Conservation (phyloP, 1,139 yeast species). For the Schizosaccharomyces versatilis region DNA sequence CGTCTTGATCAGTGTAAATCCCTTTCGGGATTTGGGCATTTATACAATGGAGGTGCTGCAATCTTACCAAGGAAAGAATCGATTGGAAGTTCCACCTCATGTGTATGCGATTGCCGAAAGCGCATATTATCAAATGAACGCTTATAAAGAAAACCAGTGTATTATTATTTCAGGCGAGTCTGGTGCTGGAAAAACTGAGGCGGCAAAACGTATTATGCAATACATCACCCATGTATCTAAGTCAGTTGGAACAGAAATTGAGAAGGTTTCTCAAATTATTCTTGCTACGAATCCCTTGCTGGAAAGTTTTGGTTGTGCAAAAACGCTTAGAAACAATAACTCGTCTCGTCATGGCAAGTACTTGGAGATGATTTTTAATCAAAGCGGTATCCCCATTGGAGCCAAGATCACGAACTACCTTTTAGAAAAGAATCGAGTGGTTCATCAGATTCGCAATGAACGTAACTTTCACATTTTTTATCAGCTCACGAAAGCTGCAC, state of each 20-base stretch:
- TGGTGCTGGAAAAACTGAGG: conserved; percentile 98
- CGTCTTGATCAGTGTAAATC: conserved; percentile 72
- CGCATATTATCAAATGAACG: conserved; percentile 86
- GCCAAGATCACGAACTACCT: conserved; percentile 91
- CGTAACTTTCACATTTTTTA: conserved; percentile 93
- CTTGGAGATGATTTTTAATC: conserved; percentile 71
- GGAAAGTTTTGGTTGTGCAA: conserved; percentile 96
- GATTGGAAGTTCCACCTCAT: conserved; percentile 93
- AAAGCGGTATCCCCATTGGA: conserved; percentile 67
- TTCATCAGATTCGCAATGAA: conserved; percentile 74
- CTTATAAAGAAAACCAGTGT: conserved; percentile 88
- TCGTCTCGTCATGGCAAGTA: conserved; percentile 96
- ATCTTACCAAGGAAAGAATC: conserved; percentile 70
- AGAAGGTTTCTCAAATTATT: conserved; percentile 87
- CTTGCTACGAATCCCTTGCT: conserved; percentile 89
- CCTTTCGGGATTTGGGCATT: conserved; percentile 87
- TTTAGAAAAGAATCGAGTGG: conserved; percentile 87
- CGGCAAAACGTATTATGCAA: conserved; percentile 96
- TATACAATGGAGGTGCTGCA: conserved; percentile 59
- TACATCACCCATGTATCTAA: conserved; percentile 70
- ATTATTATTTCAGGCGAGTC: conserved; percentile 97
- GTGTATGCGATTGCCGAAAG: conserved; percentile 95
- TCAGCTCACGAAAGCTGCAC: conserved; percentile 82
- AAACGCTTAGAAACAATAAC: conserved; percentile 84
- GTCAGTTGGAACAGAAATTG: conserved; percentile 33